Evolutionary conservation across 805 yeast species (phyloP).

Genomic region (Lipomyces orientalis): DNA sequence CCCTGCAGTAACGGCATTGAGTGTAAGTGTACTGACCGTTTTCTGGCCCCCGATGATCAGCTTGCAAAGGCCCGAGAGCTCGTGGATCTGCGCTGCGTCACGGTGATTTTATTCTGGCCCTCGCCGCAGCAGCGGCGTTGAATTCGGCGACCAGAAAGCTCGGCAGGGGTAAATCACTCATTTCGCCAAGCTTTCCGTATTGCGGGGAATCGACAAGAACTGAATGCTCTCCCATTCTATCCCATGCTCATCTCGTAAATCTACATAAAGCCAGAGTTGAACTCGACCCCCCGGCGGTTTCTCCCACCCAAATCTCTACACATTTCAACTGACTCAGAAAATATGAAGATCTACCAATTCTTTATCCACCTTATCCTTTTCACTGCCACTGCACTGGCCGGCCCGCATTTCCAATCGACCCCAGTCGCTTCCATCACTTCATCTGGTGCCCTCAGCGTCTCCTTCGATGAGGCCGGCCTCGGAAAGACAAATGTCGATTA

Average conservation of each 20-base stretch:
- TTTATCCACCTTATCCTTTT: not conserved
- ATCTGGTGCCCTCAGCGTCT: not conserved
- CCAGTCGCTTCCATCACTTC: slow-evolving; percentile 1
- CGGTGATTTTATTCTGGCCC: not conserved
- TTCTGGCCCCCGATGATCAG: not conserved
- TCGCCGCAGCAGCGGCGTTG: not conserved
- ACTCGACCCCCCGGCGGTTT: too few relatives aligned
- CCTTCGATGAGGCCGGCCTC: slow-evolving; percentile 3
- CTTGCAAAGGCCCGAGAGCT: not conserved
- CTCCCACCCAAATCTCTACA: not conserved
- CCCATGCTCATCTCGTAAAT: not conserved
- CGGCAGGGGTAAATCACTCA: not conserved
- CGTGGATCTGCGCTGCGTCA: not conserved
- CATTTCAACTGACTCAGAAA: not conserved
- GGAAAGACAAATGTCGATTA: not conserved
- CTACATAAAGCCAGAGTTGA: not conserved
- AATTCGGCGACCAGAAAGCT: slow-evolving; percentile 1
- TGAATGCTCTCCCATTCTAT: not conserved
- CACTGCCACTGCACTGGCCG: not conserved
- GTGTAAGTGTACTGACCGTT: not conserved
- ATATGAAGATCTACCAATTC: not conserved
- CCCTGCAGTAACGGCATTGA: slow-evolving; percentile 4
- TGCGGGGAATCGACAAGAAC: slow-evolving; percentile 1
- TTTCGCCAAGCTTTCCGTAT: not conserved
- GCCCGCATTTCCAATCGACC: not conserved